These are phyloP conservation scores for Cryptosporidium ryanae DNA, from an alignment of 169 alveolate genomes.

Conservation along the genomic window DNA sequence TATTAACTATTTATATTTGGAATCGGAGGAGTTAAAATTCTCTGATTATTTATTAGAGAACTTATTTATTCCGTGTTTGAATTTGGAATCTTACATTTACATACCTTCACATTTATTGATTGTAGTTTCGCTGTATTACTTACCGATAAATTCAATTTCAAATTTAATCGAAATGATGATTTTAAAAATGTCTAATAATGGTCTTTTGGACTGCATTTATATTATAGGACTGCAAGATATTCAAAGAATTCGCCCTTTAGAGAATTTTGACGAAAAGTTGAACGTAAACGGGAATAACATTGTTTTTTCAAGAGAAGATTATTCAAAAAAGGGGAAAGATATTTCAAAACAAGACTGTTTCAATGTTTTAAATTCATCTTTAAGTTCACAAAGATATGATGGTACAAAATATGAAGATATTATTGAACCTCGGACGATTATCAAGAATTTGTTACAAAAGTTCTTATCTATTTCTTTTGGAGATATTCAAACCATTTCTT, in stretches of 20 bases:
- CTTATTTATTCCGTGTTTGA: slow-evolving; percentile 31
- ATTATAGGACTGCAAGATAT: slow-evolving; percentile 25
- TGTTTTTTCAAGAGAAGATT: neutral
- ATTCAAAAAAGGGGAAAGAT: neutral
- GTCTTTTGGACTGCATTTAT: slow-evolving; percentile 43
- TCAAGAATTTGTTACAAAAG: slow-evolving; percentile 2
- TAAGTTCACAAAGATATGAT: neutral
- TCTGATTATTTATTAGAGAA: slow-evolving; percentile 22
- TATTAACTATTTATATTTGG: neutral
- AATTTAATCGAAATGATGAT: slow-evolving; percentile 1
- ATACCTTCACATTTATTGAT: slow-evolving; percentile 31
- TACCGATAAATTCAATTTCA: slow-evolving; percentile 3
- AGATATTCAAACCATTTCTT: slow-evolving; percentile 59
- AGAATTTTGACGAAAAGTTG: neutral
- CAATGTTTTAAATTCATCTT: neutral
- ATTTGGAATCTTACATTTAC: slow-evolving; percentile 5
- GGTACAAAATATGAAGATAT: too few species aligned
- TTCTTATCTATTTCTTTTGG: slow-evolving; percentile 42
- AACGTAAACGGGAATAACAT: neutral
- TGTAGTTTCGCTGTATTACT: slow-evolving; percentile 34
- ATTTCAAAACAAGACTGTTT: neutral
- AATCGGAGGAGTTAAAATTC: neutral
- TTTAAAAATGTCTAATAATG: slow-evolving; percentile 18
- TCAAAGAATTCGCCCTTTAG: neutral
- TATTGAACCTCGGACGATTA: too few species aligned